These are phyloP conservation scores for Oryza punctata DNA, from an alignment of 176 grass and related monocot genomes.

Conservation along the genomic window DNA sequence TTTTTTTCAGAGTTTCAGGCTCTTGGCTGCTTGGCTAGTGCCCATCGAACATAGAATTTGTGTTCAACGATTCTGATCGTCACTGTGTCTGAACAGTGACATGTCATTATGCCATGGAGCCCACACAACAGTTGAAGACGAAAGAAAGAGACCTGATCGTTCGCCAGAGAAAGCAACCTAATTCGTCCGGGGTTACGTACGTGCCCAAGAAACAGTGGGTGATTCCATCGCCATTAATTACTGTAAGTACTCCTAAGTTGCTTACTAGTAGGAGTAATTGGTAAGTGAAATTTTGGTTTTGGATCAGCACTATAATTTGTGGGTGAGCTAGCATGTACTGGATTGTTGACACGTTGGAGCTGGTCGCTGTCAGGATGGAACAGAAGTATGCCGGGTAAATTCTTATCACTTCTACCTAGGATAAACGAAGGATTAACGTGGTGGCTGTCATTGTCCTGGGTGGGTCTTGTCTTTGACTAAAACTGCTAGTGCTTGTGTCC, in stretches of 20 bases:
- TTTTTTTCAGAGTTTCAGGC: background rate
- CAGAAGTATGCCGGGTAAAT: background rate
- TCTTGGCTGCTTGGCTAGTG: background rate
- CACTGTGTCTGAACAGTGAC: conserved; percentile 19
- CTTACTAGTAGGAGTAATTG: background rate
- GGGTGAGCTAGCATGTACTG: background rate
- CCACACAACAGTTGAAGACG: conserved; percentile 32
- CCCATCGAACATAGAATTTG: background rate
- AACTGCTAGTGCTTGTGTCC: background rate
- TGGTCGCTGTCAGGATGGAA: conserved; percentile 20
- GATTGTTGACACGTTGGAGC: conserved; percentile 7
- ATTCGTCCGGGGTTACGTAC: background rate
- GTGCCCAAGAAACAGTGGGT: conserved; percentile 5
- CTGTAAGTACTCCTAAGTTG: background rate
- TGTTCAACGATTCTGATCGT: conserved; percentile 35
- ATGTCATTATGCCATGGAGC: conserved; percentile 29
- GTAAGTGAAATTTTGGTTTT: background rate
- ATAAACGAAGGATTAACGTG: background rate
- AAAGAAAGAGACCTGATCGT: conserved; percentile 31
- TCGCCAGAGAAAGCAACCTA: conserved; percentile 14
- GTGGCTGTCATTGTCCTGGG: background rate
- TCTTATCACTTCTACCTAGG: background rate
- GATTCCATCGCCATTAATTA: conserved; percentile 14
- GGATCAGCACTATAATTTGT: background rate
- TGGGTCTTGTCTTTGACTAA: background rate